phyloP scores from a whole-genome alignment of 805 yeast species.

The Tetrapisispora namnaoensis region DNA sequence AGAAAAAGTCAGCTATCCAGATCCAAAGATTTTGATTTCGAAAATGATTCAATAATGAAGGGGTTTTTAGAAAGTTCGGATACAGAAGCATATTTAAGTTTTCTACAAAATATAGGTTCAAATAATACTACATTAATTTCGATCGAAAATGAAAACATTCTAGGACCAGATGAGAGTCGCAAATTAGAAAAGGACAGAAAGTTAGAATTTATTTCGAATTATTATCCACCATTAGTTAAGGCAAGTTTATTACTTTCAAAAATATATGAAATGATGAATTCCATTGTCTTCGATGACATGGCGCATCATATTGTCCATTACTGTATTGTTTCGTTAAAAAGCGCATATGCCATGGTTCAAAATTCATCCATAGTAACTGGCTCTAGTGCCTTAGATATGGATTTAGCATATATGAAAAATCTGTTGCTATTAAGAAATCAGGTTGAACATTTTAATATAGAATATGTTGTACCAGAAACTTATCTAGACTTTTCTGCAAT shows the following conservation, averaged over 20 bases:
- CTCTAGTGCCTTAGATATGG: constrained; percentile 38
- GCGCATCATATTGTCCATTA: constrained; percentile 82
- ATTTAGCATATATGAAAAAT: constrained; percentile 62
- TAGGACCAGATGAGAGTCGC: neutral
- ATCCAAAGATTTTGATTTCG: neutral
- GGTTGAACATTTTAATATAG: constrained; percentile 69
- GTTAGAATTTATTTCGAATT: constrained; percentile 27
- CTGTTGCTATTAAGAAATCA: constrained; percentile 61
- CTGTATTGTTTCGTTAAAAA: constrained; percentile 52
- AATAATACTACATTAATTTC: neutral
- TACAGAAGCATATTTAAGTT: neutral
- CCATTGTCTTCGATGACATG: constrained; percentile 74
- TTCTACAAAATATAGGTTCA: neutral
- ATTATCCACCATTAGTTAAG: constrained; percentile 64
- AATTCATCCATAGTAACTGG: constrained; percentile 32
- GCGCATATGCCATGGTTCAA: constrained; percentile 37
- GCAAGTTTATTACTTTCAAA: constrained; percentile 63
- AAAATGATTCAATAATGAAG: constrained; percentile 2
- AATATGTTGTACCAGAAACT: constrained; percentile 59
- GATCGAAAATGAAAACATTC: constrained; percentile 4
- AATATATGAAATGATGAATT: constrained; percentile 70
- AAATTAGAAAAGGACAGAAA: neutral
- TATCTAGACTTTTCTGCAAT: constrained; percentile 77
- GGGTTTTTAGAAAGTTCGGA: neutral
- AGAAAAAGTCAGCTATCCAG: constrained; percentile 17